phyloP scores from a whole-genome alignment of 257 asterid species.

The Forsythia suspensa region DNA sequence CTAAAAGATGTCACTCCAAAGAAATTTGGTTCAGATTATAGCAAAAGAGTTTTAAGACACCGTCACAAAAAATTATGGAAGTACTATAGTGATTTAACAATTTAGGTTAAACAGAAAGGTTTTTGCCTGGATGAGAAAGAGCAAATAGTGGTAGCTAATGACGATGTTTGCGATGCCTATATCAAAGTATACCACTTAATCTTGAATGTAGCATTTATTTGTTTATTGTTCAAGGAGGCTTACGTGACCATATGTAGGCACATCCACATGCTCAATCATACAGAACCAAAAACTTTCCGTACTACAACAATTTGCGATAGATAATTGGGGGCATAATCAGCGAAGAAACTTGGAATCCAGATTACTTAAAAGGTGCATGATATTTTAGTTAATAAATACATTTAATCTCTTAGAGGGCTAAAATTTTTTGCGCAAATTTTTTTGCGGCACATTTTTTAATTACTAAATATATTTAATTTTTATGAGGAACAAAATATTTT shows the following conservation, averaged over 20 bases:
- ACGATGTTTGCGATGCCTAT: slow-evolving; percentile 41
- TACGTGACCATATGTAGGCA: slow-evolving; percentile 26
- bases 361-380: no score
- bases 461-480: no score
- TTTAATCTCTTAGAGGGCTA: no score
- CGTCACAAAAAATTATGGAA: slow-evolving; percentile 37
- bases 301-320: slow-evolving; percentile 28
- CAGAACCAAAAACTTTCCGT: slow-evolving; percentile 32
- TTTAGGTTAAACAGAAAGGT: slow-evolving; percentile 32
- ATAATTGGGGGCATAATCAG: slow-evolving; percentile 33
- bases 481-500: no score
- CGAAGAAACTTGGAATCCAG: slow-evolving; percentile 2
- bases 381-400: no score
- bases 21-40: slow-evolving; percentile 31
- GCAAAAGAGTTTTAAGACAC: slow-evolving; percentile 38
- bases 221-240: slow-evolving; percentile 15
- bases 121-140: slow-evolving; percentile 42
- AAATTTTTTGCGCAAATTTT: no score
- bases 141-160: slow-evolving; percentile 43
- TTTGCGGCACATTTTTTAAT: no score
- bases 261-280: slow-evolving; percentile 40
- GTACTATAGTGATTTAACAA: slow-evolving; percentile 31
- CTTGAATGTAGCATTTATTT: slow-evolving; percentile 13
- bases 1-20: slow-evolving; percentile 5
- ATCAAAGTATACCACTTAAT: slow-evolving; percentile 33